These are phyloP conservation scores for Pythium rishiriense DNA, from an alignment of 352 stramenopile genomes.

Conservation along the genomic window DNA sequence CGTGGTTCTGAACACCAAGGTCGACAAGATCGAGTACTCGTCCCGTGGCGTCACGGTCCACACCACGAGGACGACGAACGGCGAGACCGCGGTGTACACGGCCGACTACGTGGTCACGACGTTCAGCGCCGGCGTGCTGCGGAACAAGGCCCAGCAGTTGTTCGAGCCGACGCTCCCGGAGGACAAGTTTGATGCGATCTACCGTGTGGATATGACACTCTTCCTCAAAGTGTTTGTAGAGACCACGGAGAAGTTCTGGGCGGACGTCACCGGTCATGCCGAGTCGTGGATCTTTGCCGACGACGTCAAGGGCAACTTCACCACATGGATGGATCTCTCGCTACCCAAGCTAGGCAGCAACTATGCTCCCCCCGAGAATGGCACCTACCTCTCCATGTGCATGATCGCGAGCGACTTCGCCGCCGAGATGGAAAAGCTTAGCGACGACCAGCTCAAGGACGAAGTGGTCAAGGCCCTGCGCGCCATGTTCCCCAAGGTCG, in stretches of 20 bases:
- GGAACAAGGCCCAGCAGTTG: conserved; percentile 3
- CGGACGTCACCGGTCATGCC: neutral
- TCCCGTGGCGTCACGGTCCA: conserved; percentile 1
- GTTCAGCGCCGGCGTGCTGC: conserved; percentile 7
- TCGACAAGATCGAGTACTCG: conserved; percentile 8
- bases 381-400: neutral
- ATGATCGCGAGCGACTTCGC: conserved; percentile 11
- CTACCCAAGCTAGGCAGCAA: conserved; percentile 4
- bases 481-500: conserved; percentile 13
- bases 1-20: conserved; percentile 10
- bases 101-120: conserved; percentile 12
- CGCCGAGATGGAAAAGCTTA: neutral
- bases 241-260: conserved; percentile 11
- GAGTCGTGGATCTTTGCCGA: conserved; percentile 14
- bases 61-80: neutral
- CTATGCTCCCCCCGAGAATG: conserved; percentile 3
- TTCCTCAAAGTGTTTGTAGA: conserved; percentile 15
- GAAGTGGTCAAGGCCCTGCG: conserved; percentile 12
- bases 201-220: conserved; percentile 10
- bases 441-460: conserved; percentile 5
- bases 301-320: conserved; percentile 11
- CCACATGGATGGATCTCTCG: conserved; percentile 7
- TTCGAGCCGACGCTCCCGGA: neutral
- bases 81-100: neutral
- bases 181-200: conserved; percentile 11